phyloP scores from a whole-genome alignment of 2,329 filamentous ascomycete genomes.

The Colletotrichum abscissum region DNA sequence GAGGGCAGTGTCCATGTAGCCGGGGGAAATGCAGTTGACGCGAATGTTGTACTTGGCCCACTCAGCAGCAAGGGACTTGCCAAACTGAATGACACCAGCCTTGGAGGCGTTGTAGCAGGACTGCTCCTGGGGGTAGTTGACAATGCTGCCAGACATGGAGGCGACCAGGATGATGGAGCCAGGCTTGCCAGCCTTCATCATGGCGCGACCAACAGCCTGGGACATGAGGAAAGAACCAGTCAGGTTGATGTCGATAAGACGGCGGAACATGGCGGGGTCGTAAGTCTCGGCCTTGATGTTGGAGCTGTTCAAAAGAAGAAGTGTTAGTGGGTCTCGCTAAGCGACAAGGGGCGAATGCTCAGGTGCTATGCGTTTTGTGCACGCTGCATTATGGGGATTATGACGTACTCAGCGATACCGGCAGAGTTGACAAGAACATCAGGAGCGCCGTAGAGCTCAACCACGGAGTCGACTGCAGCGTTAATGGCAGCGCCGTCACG shows the following conservation, averaged over 20 bases:
- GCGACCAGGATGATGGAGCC: slow-evolving; percentile 82
- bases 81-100: slow-evolving; percentile 81
- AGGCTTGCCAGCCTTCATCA: slow-evolving; percentile 78
- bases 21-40: slow-evolving; percentile 86
- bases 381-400: slow-evolving; percentile 42
- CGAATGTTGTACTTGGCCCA: slow-evolving; percentile 86
- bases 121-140: slow-evolving; percentile 89
- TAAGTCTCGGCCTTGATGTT: slow-evolving; percentile 87
- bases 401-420: slow-evolving; percentile 74
- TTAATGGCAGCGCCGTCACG: slow-evolving; percentile 77
- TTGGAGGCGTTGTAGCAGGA: slow-evolving; percentile 87
- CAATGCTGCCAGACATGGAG: slow-evolving; percentile 84
- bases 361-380: slow-evolving; percentile 25
- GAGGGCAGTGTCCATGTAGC: slow-evolving; percentile 87
- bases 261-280: slow-evolving; percentile 80
- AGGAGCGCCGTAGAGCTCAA: slow-evolving; percentile 74
- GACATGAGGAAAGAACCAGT: slow-evolving; percentile 83
- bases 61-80: slow-evolving; percentile 84
- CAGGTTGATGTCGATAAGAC: slow-evolving; percentile 84
- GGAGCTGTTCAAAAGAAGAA: slow-evolving; percentile 54
- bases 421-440: slow-evolving; percentile 85
- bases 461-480: slow-evolving; percentile 74
- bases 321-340: slow-evolving; percentile 23
- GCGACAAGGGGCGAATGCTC: slow-evolving; percentile 42
- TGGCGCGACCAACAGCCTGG: slow-evolving; percentile 76